These are phyloP conservation scores for Ceratocystiopsis sp. DNA, from an alignment of 2,329 filamentous ascomycete species.

Conservation along the genomic window DNA sequence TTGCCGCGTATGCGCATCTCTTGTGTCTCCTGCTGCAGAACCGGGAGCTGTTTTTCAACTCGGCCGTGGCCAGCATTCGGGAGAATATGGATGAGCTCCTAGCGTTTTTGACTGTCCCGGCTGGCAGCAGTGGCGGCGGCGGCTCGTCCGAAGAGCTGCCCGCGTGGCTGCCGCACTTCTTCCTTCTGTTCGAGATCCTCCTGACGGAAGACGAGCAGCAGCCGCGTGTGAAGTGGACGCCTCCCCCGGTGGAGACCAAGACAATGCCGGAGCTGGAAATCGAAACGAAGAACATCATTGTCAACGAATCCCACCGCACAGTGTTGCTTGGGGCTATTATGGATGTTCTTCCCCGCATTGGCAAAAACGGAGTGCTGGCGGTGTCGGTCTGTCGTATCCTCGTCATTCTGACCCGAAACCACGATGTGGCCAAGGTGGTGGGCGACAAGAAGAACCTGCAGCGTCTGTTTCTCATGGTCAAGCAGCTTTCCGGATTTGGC, in stretches of 20 bases:
- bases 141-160: constrained; percentile 56
- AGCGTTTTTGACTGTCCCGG: constrained; percentile 56
- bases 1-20: constrained; percentile 84
- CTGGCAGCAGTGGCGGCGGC: constrained; percentile 26
- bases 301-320: constrained; percentile 49
- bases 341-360: constrained; percentile 67
- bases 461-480: constrained; percentile 84
- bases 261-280: constrained; percentile 36
- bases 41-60: constrained; percentile 56
- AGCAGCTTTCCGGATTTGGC: constrained; percentile 68
- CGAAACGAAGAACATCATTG: constrained; percentile 39
- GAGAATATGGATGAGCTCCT: constrained; percentile 63
- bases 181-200: constrained; percentile 78
- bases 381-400: constrained; percentile 69
- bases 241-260: constrained; percentile 33
- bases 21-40: constrained; percentile 78
- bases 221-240: constrained; percentile 52
- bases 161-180: constrained; percentile 79
- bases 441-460: constrained; percentile 82
- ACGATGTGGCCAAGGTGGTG: constrained; percentile 55
- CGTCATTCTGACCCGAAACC: constrained; percentile 70
- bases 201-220: constrained; percentile 82
- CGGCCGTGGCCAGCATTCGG: constrained; percentile 56
- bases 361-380: constrained; percentile 73
- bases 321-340: constrained; percentile 62